Percentiles rank a stretch among this genome's conserved stretches.
These are phyloP conservation scores for Danielia reshetovae DNA, from an alignment of 805 yeast genomes.

Conservation along the genomic window DNA sequence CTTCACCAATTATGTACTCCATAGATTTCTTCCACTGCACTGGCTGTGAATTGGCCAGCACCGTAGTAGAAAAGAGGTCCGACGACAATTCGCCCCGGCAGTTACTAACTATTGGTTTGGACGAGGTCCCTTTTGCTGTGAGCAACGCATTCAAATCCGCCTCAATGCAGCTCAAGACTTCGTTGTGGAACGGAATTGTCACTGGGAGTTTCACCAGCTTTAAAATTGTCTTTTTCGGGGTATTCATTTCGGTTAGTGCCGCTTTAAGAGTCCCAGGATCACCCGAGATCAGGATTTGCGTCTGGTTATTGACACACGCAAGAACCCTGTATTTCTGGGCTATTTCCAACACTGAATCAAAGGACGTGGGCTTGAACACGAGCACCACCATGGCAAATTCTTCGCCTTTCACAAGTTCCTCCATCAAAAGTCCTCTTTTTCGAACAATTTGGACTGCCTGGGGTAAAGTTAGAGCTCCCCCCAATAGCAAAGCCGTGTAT, in stretches of 20 bases:
- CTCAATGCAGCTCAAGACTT: slow-evolving; percentile 35
- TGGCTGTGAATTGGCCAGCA: slow-evolving; percentile 39
- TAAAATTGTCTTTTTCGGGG: slow-evolving; percentile 17
- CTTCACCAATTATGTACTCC: slow-evolving; percentile 15
- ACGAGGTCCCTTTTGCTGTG: slow-evolving; percentile 1
- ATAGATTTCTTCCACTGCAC: slow-evolving; percentile 41
- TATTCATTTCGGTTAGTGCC: slow-evolving; percentile 15
- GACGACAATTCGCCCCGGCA: slow-evolving; percentile 25
- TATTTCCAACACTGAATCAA: slow-evolving; percentile 18
- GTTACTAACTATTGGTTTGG: slow-evolving; percentile 37
- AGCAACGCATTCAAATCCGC: slow-evolving; percentile 24
- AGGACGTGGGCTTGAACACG: slow-evolving; percentile 23
- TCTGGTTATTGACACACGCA: slow-evolving; percentile 45
- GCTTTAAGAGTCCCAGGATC: slow-evolving; percentile 18
- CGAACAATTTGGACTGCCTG: slow-evolving; percentile 13
- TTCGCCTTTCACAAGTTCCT: slow-evolving; percentile 3
- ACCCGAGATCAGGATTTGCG: slow-evolving; percentile 47
- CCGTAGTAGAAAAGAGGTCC: slow-evolving; percentile 25
- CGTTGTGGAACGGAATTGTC: slow-evolving; percentile 49
- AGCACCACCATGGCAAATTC: slow-evolving; percentile 32
- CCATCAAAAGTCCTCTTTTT: slow-evolving; percentile 16
- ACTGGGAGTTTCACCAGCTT: slow-evolving; percentile 37
- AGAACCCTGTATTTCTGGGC: slow-evolving; percentile 25
- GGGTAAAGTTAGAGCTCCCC: slow-evolving; percentile 11
- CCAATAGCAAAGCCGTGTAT: slow-evolving; percentile 15